Base-by-base conservation (phyloP, 331 rosid species). In the Spiraea crenata region DNA sequence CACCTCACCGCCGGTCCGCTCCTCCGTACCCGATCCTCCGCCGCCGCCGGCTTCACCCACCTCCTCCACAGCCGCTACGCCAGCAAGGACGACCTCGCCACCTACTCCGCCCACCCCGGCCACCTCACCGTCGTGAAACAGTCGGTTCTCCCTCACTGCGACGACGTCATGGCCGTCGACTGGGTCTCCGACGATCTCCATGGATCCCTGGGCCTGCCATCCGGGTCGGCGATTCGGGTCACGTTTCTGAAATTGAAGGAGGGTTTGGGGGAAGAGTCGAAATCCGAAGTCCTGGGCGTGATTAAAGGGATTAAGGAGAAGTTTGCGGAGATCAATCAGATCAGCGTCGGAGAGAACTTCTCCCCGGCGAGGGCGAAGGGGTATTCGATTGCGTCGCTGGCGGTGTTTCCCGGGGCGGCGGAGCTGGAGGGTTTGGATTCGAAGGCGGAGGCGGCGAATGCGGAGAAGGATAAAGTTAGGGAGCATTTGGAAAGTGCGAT, bases 321-420 rank as follows among this genome's bases (percentile, higher is more conserved):
- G 17, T 87, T 91, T 35, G 73, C 79, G 2, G 80, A 72, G 57
- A 84, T 91, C 62, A 63, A 16, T 19, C 88, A 93, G 79, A 63
- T 89, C 16, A 84, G 80, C 10, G 66, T 3, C 8, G 97, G 97
- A 1, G 95, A 91, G 66, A 93, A 93, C 76, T 89, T 87, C 82
- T 93, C 99, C 1, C 96, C 97, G 35, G 93, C 74, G 2, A 91
- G 99, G 42, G 96, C 97, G 4, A 93, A 93, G 63, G 99, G 97
- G n/a, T 93, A 67, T 49, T 86, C 96, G 25, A 79, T 93, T 31
- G 99, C 96, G 3, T 91, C 97, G 1, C 70, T 89, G 1, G 95
- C 90, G n/a, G 82, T 93, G 40, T 85, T 85, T 40, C 79, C 85
- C 0, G 89, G 88, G 46, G 16, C 15, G 34, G 52, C 65, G 3